Base-by-base conservation (phyloP, 2,329 filamentous ascomycete genomes). In the Aspergillus udagawae region DNA sequence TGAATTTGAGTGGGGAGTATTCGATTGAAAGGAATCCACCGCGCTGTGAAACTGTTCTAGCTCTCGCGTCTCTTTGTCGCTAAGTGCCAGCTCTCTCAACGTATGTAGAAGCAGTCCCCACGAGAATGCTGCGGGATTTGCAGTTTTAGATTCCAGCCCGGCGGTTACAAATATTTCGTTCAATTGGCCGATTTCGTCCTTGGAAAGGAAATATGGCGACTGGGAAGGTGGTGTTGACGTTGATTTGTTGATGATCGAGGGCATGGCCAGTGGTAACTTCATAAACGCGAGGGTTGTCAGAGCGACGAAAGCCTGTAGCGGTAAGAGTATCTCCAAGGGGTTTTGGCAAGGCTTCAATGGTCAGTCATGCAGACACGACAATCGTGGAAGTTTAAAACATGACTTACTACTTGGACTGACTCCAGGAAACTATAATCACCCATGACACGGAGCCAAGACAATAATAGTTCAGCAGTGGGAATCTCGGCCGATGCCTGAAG, bases 81-180 rank as follows among this genome's bases (percentile, higher is more conserved):
- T 80, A 56, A 84, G 80, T 62, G 86, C 88, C 12, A 83, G 83
- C 45, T 84, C 76, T 63, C 85, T 84, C 76, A 94, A 85, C 27
- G 83, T 81, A 66, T 89, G 84, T 9, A 92, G 79, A 27, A 96
- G 83, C 50, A 93, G 79, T 3, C 87, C 86, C 92, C 92, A 97
- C 3, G 89, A 85, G 63, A 95, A 89, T 21, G 91, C 82, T 20
- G 90, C 85, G 1, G 91, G 90, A 55, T 84, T 86, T 21, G 89
- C 89, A 38, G 84, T 84, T 41, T 80, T 77, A n/a, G 84, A 79
- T 17, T 82, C 82, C 21, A 75, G 69, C 28, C 80, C 80, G 12
- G 86, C 84, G 55, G 80, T 77, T 25, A 87, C 75, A 35, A 96
- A 80, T n/a, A 88, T 83, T 53, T 83, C 82, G 64, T 93, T 91